Conservation (phyloP, 2,329 filamentous ascomycete genomes). For the Cladophialophora carrionii region DNA sequence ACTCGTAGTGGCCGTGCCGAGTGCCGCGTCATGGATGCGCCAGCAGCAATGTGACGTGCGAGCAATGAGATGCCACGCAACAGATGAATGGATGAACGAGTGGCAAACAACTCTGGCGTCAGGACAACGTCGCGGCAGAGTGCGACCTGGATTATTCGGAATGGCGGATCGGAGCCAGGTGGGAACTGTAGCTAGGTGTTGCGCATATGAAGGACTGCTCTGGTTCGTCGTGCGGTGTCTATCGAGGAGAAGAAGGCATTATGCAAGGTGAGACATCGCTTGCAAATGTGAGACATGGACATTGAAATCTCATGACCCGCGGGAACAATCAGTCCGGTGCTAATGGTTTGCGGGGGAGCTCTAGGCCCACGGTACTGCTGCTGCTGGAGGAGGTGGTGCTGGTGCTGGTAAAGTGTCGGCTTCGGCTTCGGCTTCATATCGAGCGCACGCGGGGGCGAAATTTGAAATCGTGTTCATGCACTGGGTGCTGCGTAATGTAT, state of each 20-base stretch:
- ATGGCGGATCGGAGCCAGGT: too few relatives aligned
- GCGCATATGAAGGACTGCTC: neutral
- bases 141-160: neutral
- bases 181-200: neutral
- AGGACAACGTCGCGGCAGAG: neutral
- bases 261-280: neutral
- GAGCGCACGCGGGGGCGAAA: too few relatives aligned
- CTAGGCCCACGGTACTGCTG: neutral
- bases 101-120: too few relatives aligned
- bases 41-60: neutral
- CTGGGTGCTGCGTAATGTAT: conserved; percentile 34
- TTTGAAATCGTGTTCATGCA: conserved; percentile 22
- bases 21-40: too few relatives aligned
- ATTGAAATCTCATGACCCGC: neutral
- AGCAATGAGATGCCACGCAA: neutral
- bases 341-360: neutral
- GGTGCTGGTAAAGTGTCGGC: neutral
- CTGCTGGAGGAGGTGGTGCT: neutral
- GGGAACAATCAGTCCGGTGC: too few relatives aligned
- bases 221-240: neutral
- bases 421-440: neutral
- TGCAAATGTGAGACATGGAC: neutral
- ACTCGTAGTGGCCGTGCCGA: too few relatives aligned
- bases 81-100: neutral
- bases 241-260: neutral